Evolutionary conservation across 495 filamentous ascomycete species (phyloP).

Genomic region (Bacidia gigantensis): DNA sequence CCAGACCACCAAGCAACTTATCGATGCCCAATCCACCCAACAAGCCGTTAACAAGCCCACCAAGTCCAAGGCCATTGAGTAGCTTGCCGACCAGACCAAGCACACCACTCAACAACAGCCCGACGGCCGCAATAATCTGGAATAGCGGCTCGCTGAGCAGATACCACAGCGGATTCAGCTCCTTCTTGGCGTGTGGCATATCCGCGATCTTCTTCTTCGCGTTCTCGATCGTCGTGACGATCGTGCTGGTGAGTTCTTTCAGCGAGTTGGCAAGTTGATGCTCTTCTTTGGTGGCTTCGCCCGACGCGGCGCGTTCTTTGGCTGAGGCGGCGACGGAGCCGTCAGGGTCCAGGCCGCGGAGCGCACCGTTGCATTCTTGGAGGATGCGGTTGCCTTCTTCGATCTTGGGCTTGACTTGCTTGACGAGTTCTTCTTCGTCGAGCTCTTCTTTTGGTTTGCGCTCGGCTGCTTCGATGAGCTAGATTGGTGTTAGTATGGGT

Average conservation of each 20-base stretch:
- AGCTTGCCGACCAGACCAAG: conserved; percentile 68
- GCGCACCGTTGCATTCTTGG: conserved; percentile 75
- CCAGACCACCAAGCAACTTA: conserved; percentile 61
- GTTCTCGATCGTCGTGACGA: conserved; percentile 67
- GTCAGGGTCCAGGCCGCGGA: conserved; percentile 83
- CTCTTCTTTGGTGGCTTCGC: conserved; percentile 77
- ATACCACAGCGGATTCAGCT: conserved; percentile 77
- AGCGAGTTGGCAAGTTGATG: conserved; percentile 70
- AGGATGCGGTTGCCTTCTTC: conserved; percentile 74
- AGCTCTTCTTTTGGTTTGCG: conserved; percentile 77
- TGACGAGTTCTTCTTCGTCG: conserved; percentile 79
- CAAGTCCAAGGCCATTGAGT: conserved; percentile 72
- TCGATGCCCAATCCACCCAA: conserved; percentile 70
- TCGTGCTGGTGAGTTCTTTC: conserved; percentile 54
- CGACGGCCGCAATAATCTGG: conserved; percentile 88
- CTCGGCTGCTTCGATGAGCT: conserved; percentile 71
- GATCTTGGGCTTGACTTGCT: conserved; percentile 71
- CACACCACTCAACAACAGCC: conserved; percentile 70
- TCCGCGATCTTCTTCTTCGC: conserved; percentile 74
- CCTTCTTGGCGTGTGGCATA: conserved; percentile 91
- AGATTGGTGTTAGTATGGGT: conserved; percentile 16
- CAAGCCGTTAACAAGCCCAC: conserved; percentile 63
- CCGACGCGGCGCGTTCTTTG: conserved; percentile 65
- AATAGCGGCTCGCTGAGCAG: conserved; percentile 71
- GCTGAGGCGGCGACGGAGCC: conserved; percentile 74